Evolutionary conservation across 1,284 basidiomycete genomes (phyloP).

Genomic region (Ceratobasidium sp.): DNA sequence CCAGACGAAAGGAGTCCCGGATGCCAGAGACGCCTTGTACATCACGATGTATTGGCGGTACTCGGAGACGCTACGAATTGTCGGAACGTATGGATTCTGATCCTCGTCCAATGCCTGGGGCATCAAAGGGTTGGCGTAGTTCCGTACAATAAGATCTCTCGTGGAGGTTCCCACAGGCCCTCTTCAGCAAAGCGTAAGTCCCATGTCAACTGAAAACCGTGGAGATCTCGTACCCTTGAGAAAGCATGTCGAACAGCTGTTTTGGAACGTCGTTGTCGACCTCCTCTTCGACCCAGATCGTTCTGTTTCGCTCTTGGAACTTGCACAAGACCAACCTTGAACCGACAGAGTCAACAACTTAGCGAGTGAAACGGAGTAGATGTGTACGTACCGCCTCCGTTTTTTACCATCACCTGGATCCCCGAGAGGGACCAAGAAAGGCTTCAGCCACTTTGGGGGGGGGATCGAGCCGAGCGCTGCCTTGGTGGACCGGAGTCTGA

Average conservation of each 20-base stretch:
- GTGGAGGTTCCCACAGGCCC: background rate
- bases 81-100: background rate
- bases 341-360: background rate
- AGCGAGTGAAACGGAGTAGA: background rate
- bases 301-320: background rate
- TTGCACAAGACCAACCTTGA: constrained; percentile 1
- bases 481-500: background rate
- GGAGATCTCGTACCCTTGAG: background rate
- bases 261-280: constrained; percentile 5
- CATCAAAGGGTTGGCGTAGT: constrained; percentile 4
- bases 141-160: background rate
- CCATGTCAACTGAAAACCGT: background rate
- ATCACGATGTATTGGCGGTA: background rate
- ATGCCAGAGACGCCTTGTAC: background rate
- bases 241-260: background rate
- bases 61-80: background rate
- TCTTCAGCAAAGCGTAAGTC: background rate
- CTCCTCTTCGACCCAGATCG: constrained; percentile 23
- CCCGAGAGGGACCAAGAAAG: background rate
- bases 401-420: background rate
- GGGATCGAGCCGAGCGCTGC: background rate
- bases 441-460: constrained; percentile 1
- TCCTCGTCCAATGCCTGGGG: background rate
- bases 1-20: background rate
- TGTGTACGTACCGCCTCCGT: background rate